Base-by-base conservation (phyloP, 768 basidiomycete genomes). In the Podaxis mareebaensis region DNA sequence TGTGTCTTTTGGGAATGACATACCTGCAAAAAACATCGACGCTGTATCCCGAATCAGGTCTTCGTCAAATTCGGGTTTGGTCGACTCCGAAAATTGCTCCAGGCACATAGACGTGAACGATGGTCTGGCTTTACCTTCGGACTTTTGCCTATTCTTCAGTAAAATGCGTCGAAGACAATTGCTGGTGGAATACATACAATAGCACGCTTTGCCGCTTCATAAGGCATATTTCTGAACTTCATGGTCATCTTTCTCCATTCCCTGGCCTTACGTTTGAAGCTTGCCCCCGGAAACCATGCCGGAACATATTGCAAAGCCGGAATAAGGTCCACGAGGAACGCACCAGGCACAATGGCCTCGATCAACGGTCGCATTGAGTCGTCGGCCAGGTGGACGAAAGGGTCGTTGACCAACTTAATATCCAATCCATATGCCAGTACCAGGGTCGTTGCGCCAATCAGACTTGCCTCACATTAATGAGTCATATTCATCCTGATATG, bases 251-350 rank as follows among this genome's bases (percentile, higher is more conserved):
- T 69, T 39, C 69, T 72, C 77, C 78, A 79, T 20, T 22, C 36
- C 36, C 69, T 68, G 2, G 81, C 82, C 56, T 74, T 75, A 33
- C 71, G 71, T 65, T 82, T 74, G 61, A 83, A 84, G 1, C 75
- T 75, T 11, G 80, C 78, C 0, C 83, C 83, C 5, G 81, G 82
- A 11, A 83, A 48, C 80, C 81, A 84, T 40, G 66, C 71, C 0
- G 83, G 83, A 12, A 84, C 65, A 40, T 80, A 73, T 68, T 77
- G 76, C 62, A 84, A 65, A 2, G 60, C 46, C 4, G 73, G 72
- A 20, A 74, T 57, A 4, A 70, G 56, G 52, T 76, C 73, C 11
- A 79, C 76, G 2, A 77, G 54, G 59, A 72, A 76, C 3, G 65
- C 67, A 0, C 75, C 74, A 4, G 75, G 74, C 6, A 66, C 58